A percentile compares a stretch with the other conserved stretches of the same genome.
Evolutionary conservation across 352 stramenopile genomes (phyloP).

Genomic region (Globisporangium yorkense): DNA sequence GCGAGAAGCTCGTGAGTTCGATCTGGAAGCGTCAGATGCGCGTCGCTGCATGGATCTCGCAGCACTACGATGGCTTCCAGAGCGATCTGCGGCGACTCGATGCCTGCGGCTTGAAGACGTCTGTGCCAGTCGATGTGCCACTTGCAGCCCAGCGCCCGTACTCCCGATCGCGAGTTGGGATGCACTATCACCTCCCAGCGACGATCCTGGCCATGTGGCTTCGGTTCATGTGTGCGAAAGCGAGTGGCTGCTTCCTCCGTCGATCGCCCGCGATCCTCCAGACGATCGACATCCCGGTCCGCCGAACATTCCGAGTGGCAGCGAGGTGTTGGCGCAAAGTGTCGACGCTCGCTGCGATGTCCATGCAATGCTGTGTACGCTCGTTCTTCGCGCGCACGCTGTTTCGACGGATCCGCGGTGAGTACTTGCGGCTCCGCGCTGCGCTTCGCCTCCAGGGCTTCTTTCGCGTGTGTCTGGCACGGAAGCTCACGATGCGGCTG

Average conservation of each 20-base stretch:
- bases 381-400: slow-evolving; percentile 20
- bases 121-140: not conserved
- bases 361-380: slow-evolving; percentile 32
- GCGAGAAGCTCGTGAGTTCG: slow-evolving; percentile 11
- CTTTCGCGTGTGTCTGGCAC: slow-evolving; percentile 35
- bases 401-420: slow-evolving; percentile 17
- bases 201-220: slow-evolving; percentile 39
- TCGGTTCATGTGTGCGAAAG: slow-evolving; percentile 19
- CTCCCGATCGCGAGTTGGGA: slow-evolving; percentile 1
- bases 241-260: slow-evolving; percentile 27
- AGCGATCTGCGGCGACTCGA: slow-evolving; percentile 4
- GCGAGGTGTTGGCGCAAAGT: slow-evolving; percentile 21
- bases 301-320: slow-evolving; percentile 19
- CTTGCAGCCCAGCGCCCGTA: not conserved
- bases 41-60: slow-evolving; percentile 33
- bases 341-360: slow-evolving; percentile 14
- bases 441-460: slow-evolving; percentile 33
- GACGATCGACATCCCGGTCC: slow-evolving; percentile 35
- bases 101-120: not conserved
- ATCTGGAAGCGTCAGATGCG: slow-evolving; percentile 40
- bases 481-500: slow-evolving; percentile 18
- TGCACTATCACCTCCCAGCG: slow-evolving; percentile 29
- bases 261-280: slow-evolving; percentile 29
- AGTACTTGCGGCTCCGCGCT: slow-evolving; percentile 16
- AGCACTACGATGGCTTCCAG: slow-evolving; percentile 2